Percentiles rank a stretch among this genome's conserved stretches.
These are phyloP conservation scores for Tylopilus sp. DNA, from an alignment of 768 basidiomycete species.

Conservation along the genomic window DNA sequence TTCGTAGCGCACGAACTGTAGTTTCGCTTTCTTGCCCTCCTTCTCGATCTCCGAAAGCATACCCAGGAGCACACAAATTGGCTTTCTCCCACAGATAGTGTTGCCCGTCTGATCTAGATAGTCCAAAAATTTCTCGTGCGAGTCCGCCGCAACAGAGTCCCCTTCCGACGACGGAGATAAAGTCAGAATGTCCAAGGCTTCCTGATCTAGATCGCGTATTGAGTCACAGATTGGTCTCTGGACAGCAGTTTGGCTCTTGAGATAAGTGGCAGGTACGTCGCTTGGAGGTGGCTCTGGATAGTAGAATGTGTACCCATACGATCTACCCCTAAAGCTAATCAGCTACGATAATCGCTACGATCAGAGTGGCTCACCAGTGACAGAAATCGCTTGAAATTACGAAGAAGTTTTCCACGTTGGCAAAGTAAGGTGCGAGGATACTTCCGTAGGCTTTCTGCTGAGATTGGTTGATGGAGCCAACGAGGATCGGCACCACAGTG, in stretches of 20 bases:
- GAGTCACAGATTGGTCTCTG: slow-evolving; percentile 75
- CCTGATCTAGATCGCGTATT: slow-evolving; percentile 80
- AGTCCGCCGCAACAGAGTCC: slow-evolving; percentile 41
- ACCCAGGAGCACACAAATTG: slow-evolving; percentile 89
- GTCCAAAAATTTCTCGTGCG: slow-evolving; percentile 59
- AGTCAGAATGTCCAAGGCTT: slow-evolving; percentile 75
- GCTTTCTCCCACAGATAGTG: slow-evolving; percentile 96
- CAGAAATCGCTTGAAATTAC: slow-evolving; percentile 97
- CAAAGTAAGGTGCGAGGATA: slow-evolving; percentile 78
- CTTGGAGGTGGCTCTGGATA: slow-evolving; percentile 61
- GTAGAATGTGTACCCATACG: slow-evolving; percentile 88
- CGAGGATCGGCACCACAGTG: slow-evolving; percentile 82
- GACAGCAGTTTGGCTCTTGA: slow-evolving; percentile 44
- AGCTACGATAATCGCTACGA: background rate
- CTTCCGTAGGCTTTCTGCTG: slow-evolving; percentile 63
- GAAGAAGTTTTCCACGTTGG: slow-evolving; percentile 75
- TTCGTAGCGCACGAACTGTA: slow-evolving; percentile 90
- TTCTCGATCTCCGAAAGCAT: slow-evolving; percentile 61
- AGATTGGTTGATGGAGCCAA: slow-evolving; percentile 67
- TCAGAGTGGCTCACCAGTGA: slow-evolving; percentile 68
- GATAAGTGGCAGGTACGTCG: slow-evolving; percentile 43
- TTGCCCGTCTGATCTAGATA: slow-evolving; percentile 80
- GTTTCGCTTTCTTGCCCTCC: slow-evolving; percentile 29
- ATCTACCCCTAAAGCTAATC: slow-evolving; percentile 58
- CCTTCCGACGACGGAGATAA: slow-evolving; percentile 46